These are phyloP conservation scores for Penicillium rolfsii DNA, from an alignment of 2,329 filamentous ascomycete species.

Conservation along the genomic window DNA sequence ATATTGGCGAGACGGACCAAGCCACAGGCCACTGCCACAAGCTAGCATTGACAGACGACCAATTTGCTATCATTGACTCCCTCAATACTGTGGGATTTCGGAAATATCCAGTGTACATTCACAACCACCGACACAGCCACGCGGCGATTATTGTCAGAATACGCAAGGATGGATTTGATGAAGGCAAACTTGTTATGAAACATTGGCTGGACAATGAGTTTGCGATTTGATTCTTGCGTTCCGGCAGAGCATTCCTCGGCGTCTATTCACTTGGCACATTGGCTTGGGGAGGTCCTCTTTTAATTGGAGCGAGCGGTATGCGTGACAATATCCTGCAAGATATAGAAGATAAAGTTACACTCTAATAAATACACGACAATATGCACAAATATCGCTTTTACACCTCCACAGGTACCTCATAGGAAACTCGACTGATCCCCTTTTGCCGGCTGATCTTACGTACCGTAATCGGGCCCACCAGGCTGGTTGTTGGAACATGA, in stretches of 20 bases:
- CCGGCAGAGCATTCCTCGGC: neutral
- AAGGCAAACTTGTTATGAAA: slow-evolving; percentile 75
- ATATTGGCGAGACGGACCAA: neutral
- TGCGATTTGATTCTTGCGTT: slow-evolving; percentile 50
- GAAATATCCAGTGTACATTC: slow-evolving; percentile 59
- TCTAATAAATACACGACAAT: neutral
- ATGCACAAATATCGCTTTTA: neutral
- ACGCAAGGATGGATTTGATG: slow-evolving; percentile 67
- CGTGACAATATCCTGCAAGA: neutral
- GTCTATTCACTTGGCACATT: neutral
- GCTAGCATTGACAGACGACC: slow-evolving; percentile 74
- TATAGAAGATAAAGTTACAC: neutral
- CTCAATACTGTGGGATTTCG: slow-evolving; percentile 67
- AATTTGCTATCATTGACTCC: slow-evolving; percentile 82
- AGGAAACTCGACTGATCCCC: slow-evolving; percentile 35
- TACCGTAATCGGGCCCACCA: slow-evolving; percentile 31
- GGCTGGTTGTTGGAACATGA: slow-evolving; percentile 31
- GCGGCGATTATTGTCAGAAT: slow-evolving; percentile 85
- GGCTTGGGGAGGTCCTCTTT: neutral
- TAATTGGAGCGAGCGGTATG: neutral
- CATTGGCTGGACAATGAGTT: slow-evolving; percentile 85
- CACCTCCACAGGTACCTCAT: slow-evolving; percentile 26
- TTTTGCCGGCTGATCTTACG: slow-evolving; percentile 37
- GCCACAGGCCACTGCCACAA: slow-evolving; percentile 57
- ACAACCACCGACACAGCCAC: slow-evolving; percentile 76